Percentiles rank a stretch among this genome's conserved stretches.
Conservation (phyloP, 2,329 filamentous ascomycete genomes). For the Emmonsiellopsis sp. region DNA sequence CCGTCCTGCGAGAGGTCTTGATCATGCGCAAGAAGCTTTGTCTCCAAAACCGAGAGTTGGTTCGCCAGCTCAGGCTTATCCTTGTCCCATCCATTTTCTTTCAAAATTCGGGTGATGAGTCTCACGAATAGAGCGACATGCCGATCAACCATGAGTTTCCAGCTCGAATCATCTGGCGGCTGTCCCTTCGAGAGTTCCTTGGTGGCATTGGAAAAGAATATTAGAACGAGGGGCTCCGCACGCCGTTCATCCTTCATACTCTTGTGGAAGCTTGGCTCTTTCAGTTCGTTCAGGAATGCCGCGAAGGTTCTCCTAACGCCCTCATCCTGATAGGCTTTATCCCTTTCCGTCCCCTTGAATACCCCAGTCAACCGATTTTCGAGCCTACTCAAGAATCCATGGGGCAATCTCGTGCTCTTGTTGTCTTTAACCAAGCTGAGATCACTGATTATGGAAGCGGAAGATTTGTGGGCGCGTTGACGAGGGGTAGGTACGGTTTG, state of each 20-base stretch:
- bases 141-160: conserved; percentile 85
- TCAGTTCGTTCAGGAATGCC: conserved; percentile 87
- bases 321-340: conserved; percentile 85
- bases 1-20: conserved; percentile 67
- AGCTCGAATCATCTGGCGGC: conserved; percentile 69
- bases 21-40: conserved; percentile 87
- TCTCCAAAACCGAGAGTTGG: conserved; percentile 73
- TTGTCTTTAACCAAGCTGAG: conserved; percentile 60
- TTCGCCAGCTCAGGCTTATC: conserved; percentile 77
- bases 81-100: conserved; percentile 74
- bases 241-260: conserved; percentile 89
- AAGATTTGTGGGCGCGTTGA: conserved; percentile 58
- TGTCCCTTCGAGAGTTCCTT: conserved; percentile 79
- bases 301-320: conserved; percentile 89
- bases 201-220: conserved; percentile 91
- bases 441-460: conserved; percentile 73
- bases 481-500: conserved; percentile 66
- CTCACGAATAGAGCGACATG: conserved; percentile 93
- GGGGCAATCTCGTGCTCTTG: conserved; percentile 62
- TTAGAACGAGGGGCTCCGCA: conserved; percentile 84
- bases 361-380: conserved; percentile 75
- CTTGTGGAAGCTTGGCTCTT: conserved; percentile 77
- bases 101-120: conserved; percentile 69
- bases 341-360: conserved; percentile 68
- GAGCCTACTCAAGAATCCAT: conserved; percentile 60